Evolutionary conservation across 2,329 filamentous ascomycete species (phyloP).

Genomic region (Lachnellula occidentalis): DNA sequence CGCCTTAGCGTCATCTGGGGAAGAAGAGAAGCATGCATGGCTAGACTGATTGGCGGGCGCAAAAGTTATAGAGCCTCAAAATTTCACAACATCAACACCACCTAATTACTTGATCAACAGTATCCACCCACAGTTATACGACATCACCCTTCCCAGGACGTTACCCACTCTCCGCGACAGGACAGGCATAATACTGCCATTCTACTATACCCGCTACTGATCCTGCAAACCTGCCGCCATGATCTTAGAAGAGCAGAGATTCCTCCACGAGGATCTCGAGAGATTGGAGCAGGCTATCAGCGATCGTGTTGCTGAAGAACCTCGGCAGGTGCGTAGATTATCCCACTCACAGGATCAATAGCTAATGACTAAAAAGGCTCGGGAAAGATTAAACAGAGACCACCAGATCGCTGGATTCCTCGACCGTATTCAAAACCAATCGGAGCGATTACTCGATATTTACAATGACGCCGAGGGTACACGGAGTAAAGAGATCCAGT

Average conservation of each 20-base stretch:
- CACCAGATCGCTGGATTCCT: conserved; percentile 88
- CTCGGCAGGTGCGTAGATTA: conserved; percentile 63
- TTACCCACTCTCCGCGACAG: no score
- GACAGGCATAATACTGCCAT: no score
- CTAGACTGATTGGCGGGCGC: conserved; percentile 21
- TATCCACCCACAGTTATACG: background rate
- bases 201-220: background rate
- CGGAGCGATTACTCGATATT: conserved; percentile 70
- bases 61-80: conserved; percentile 3
- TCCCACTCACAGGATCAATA: background rate
- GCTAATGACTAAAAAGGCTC: conserved; percentile 52
- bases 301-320: conserved; percentile 83
- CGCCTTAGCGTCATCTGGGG: conserved; percentile 2
- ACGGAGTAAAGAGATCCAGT: conserved; percentile 73
- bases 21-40: conserved; percentile 6
- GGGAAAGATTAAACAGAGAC: conserved; percentile 82
- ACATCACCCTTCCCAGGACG: background rate
- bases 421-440: conserved; percentile 81
- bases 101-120: background rate
- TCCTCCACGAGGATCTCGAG: conserved; percentile 93
- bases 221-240: conserved; percentile 40
- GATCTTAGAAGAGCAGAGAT: conserved; percentile 89
- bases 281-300: conserved; percentile 90
- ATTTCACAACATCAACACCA: background rate
- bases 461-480: conserved; percentile 74